phyloP scores from a whole-genome alignment of 1,139 yeast species.

The Citeromyces hawaiiensis region DNA sequence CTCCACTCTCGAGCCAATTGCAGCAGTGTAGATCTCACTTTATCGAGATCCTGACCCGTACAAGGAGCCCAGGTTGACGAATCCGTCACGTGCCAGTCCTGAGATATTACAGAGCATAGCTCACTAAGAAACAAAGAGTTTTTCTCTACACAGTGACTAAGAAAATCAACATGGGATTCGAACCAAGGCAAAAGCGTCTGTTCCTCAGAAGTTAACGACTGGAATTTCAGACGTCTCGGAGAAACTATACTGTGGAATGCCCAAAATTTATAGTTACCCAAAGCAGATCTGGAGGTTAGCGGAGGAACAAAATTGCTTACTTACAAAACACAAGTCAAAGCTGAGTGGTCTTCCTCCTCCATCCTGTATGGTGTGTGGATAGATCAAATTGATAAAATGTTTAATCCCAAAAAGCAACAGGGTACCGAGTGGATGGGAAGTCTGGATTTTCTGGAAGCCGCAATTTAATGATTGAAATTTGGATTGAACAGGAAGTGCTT shows the following conservation, averaged over 20 bases:
- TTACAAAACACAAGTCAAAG: background rate
- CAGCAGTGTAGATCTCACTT: constrained; percentile 45
- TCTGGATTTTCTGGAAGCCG: too few relatives aligned
- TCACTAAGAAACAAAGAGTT: constrained; percentile 34
- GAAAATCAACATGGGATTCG: constrained; percentile 25
- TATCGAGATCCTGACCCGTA: constrained; percentile 35
- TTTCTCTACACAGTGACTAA: constrained; percentile 31
- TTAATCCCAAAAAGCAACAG: too few relatives aligned
- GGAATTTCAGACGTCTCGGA: constrained; percentile 20
- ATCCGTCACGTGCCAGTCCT: constrained; percentile 36
- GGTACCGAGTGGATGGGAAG: too few relatives aligned
- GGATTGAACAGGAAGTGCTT: too few relatives aligned
- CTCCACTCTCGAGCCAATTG: constrained; percentile 77
- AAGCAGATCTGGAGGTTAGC: background rate
- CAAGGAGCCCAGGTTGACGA: constrained; percentile 35
- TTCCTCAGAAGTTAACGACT: constrained; percentile 25
- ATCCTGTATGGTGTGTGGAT: background rate
- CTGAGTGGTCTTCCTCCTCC: background rate
- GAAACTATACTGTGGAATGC: constrained; percentile 16
- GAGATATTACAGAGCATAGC: constrained; percentile 33
- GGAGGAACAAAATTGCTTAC: background rate
- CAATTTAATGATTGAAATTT: too few relatives aligned
- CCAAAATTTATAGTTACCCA: constrained; percentile 8
- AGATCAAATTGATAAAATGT: too few relatives aligned
- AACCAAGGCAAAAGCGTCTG: constrained; percentile 37